Conservation (phyloP, 495 filamentous ascomycete species). For the Elaphomyces granulatus region DNA sequence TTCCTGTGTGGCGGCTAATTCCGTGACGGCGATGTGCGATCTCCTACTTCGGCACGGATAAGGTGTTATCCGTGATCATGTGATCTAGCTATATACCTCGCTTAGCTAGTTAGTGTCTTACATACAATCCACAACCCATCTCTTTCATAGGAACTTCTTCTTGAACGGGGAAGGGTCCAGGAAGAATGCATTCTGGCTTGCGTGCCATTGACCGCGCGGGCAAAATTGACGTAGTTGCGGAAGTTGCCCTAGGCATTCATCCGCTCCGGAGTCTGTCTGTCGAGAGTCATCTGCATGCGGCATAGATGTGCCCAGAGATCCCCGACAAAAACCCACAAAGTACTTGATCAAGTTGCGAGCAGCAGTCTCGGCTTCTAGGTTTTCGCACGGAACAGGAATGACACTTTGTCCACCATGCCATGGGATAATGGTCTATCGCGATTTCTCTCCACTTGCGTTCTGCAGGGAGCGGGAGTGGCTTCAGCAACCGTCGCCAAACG, state of each 20-base stretch:
- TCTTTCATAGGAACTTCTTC: background rate
- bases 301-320: constrained; percentile 10
- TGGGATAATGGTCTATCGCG: constrained; percentile 8
- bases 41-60: too few relatives aligned
- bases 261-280: constrained; percentile 8
- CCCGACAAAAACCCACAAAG: constrained; percentile 5
- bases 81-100: background rate
- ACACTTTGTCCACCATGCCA: constrained; percentile 4
- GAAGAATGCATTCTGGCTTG: constrained; percentile 16
- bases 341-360: constrained; percentile 2
- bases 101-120: too few relatives aligned
- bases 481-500: constrained; percentile 6
- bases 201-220: constrained; percentile 11
- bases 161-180: background rate
- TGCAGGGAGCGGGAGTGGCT: constrained; percentile 10
- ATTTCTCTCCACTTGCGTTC: constrained; percentile 11
- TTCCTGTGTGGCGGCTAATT: too few relatives aligned
- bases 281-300: constrained; percentile 3
- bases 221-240: constrained; percentile 12
- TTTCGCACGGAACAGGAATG: constrained; percentile 6
- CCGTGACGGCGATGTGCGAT: too few relatives aligned
- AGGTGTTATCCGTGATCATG: background rate
- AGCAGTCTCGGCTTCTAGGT: constrained; percentile 6
- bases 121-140: too few relatives aligned
- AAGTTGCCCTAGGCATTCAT: constrained; percentile 12